These are phyloP conservation scores for Nepenthes mirabilis DNA, from an alignment of 148 eudicot genomes.

Conservation along the genomic window DNA sequence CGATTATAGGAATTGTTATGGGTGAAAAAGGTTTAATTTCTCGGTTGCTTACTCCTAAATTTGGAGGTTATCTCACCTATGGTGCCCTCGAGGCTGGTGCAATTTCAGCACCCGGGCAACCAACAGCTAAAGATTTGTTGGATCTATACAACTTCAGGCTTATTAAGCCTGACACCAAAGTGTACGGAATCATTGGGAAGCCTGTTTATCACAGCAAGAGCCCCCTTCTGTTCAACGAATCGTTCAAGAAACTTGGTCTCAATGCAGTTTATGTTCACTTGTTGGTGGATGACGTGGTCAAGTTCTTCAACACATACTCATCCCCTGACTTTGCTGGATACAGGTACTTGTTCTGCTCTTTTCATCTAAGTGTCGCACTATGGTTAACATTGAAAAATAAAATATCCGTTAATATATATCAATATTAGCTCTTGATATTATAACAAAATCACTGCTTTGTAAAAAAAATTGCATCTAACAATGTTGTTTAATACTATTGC, in stretches of 20 bases:
- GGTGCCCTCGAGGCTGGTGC: conserved; percentile 53
- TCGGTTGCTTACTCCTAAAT: conserved; percentile 55
- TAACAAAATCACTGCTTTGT: no score
- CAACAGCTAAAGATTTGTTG: conserved; percentile 48
- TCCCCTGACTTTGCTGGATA: conserved; percentile 60
- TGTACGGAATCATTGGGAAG: conserved; percentile 60
- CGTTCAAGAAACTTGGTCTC: conserved; percentile 43
- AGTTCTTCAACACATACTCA: conserved; percentile 47
- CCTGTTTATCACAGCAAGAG: conserved; percentile 74
- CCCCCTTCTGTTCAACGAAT: conserved; percentile 46
- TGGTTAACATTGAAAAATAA: no score
- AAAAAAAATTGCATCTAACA: no score
- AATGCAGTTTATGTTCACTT: conserved; percentile 61
- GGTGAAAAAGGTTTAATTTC: conserved; percentile 67
- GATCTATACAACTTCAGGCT: conserved; percentile 57
- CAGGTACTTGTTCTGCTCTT: conserved; percentile 24
- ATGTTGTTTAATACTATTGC: no score
- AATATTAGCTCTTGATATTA: no score
- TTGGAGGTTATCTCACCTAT: conserved; percentile 73
- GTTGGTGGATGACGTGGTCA: conserved; percentile 54
- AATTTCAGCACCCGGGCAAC: conserved; percentile 75
- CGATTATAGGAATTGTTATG: conserved; percentile 68
- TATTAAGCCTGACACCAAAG: conserved; percentile 54
- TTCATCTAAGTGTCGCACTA: neutral
- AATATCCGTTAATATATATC: no score